Evolutionary conservation across 1,139 yeast genomes (phyloP), one percentile per base, ranked within the genome.

Genomic region (Wickerhamiella infanticola): DNA sequence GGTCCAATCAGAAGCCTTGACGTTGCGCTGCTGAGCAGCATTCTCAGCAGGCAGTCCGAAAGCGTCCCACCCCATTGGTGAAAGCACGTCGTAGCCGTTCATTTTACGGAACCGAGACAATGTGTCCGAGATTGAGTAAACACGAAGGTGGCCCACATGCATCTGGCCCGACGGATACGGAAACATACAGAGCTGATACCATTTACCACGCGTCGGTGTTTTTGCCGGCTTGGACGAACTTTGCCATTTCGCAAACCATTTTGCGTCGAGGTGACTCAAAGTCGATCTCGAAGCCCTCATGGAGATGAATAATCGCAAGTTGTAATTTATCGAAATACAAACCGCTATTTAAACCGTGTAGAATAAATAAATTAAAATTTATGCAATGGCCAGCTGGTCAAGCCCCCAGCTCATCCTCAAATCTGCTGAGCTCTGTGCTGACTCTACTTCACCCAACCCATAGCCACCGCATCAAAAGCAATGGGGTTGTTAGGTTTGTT

Each of bases 61-160:
- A 0, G 97, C 95, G 67, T 90, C 98, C 96, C 97, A 90, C 0
- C 98, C 98, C 94, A 90, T 88, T 0, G 98, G 96, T 60, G 90
- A 95, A 4, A 88, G 70, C 18, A 88, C 95, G 40, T 78, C 67
- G 52, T 71, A 74, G 0, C 95, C 96, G 47, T 73, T 74, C 64
- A 83, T 72, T 51, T 93, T 68, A 55, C 84, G 75, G 62, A 75
- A 90, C 53, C 97, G 66, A 1, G 94, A 75, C 37, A 90, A 61
- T 1, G 79, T 81, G 61, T 90, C 98, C 56, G 90, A 79, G 39
- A 90, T 85, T 1, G 95, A 82, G 62, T 84, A 90, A 0, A 90
- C 97, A 46, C 98, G 68, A 36, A 86, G 69, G 63, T 90, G 98
- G 0, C 98, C 98, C 74, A 90, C 77, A 59, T 90, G 98, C 11